Conservation (phyloP, 768 basidiomycete species). For the Sporobolomyces roseus region DNA sequence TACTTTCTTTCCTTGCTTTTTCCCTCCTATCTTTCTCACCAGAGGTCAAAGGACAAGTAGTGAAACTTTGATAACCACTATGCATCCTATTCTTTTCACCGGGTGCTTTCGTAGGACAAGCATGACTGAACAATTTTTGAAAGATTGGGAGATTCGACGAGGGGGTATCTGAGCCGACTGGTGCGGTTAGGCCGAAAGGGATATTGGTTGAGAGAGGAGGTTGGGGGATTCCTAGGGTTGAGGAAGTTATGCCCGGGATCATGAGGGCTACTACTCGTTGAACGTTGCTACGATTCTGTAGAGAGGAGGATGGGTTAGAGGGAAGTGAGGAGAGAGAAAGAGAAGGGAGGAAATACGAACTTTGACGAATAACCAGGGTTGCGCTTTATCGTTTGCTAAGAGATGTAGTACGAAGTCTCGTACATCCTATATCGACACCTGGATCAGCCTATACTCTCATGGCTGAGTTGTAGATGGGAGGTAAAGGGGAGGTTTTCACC, state of each 20-base stretch:
- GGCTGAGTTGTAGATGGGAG: background rate
- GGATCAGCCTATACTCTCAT: background rate
- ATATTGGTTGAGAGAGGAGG: conserved; percentile 59
- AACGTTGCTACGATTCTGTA: conserved; percentile 67
- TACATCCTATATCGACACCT: conserved; percentile 65
- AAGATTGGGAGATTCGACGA: conserved; percentile 55
- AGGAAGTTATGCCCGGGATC: conserved; percentile 76
- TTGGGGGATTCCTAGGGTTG: conserved; percentile 61
- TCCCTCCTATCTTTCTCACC: conserved; percentile 72
- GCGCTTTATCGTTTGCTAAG: conserved; percentile 73
- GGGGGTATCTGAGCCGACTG: conserved; percentile 52
- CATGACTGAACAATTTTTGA: conserved; percentile 74
- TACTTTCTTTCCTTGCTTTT: conserved; percentile 49
- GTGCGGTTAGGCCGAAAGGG: no score
- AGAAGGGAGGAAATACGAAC: conserved; percentile 51
- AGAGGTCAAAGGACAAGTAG: conserved; percentile 71
- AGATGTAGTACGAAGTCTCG: conserved; percentile 81
- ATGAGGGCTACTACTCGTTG: conserved; percentile 74
- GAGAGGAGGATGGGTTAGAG: conserved; percentile 14
- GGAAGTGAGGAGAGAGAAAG: background rate
- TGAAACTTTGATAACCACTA: conserved; percentile 74
- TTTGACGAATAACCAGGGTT: conserved; percentile 79
- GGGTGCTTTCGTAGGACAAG: conserved; percentile 85
- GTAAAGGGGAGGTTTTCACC: conserved; percentile 54
- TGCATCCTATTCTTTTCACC: conserved; percentile 83